phyloP scores from a whole-genome alignment of 768 basidiomycete species.

The Boletus rubescentipes region DNA sequence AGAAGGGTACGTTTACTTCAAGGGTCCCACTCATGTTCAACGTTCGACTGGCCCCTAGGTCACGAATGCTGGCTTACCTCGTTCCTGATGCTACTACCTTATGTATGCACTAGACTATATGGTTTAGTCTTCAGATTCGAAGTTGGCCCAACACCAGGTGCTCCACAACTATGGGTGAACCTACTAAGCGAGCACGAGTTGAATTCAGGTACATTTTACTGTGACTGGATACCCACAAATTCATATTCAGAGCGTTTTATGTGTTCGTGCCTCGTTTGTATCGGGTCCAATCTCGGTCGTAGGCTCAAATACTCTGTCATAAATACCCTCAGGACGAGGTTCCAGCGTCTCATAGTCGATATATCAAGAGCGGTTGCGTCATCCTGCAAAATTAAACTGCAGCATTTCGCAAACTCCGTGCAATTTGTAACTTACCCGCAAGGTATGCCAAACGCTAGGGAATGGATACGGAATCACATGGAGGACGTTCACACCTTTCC shows the following conservation, averaged over 20 bases:
- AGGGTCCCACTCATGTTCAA: background rate
- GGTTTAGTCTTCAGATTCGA: background rate
- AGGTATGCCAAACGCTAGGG: slow-evolving; percentile 85
- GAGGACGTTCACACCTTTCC: slow-evolving; percentile 78
- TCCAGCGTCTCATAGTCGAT: slow-evolving; percentile 87
- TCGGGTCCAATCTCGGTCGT: slow-evolving; percentile 44
- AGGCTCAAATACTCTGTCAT: slow-evolving; percentile 86
- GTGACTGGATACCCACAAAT: slow-evolving; percentile 40
- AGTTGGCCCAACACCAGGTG: background rate
- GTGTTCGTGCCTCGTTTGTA: slow-evolving; percentile 21
- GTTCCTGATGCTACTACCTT: background rate
- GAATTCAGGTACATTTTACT: background rate
- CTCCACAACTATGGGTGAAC: background rate
- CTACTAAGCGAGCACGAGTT: slow-evolving; percentile 20
- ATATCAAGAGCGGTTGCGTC: slow-evolving; percentile 84
- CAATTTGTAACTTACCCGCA: slow-evolving; percentile 48
- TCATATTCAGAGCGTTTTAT: slow-evolving; percentile 43
- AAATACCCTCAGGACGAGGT: slow-evolving; percentile 82
- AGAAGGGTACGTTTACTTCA: slow-evolving; percentile 6
- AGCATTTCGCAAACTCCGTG: background rate
- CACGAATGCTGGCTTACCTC: background rate
- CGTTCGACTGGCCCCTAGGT: background rate
- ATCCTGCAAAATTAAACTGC: slow-evolving; percentile 53
- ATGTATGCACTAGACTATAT: slow-evolving; percentile 1
- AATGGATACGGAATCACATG: slow-evolving; percentile 91